Conservation (phyloP, 176 grass and related monocot genomes). For the Rhipidocladum racemiflorum region DNA sequence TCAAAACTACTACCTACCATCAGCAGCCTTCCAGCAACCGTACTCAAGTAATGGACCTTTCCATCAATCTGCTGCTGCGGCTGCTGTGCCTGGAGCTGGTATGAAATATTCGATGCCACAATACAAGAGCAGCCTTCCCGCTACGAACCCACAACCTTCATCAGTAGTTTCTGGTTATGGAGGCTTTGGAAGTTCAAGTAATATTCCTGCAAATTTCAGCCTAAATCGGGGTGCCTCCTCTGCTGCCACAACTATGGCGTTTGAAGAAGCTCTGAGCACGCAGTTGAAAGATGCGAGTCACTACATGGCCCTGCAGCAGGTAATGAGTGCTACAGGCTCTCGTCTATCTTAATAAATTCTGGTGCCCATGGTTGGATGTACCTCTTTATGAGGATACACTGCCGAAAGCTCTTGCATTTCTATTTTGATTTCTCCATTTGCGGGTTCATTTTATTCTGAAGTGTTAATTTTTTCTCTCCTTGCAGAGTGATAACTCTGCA, state of each 20-base stretch:
- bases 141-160: slow-evolving; percentile 55
- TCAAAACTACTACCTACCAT: slow-evolving; percentile 82
- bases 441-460: slow-evolving; percentile 14
- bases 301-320: slow-evolving; percentile 86
- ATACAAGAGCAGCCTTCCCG: slow-evolving; percentile 74
- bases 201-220: slow-evolving; percentile 65
- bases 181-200: slow-evolving; percentile 66
- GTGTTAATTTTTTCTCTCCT: neutral
- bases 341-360: neutral
- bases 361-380: neutral
- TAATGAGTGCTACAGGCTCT: slow-evolving; percentile 16
- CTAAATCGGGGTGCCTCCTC: slow-evolving; percentile 56
- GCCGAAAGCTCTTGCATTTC: neutral
- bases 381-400: neutral
- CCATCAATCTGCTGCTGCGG: slow-evolving; percentile 59
- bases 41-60: slow-evolving; percentile 77
- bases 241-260: slow-evolving; percentile 50
- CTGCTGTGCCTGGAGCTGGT: slow-evolving; percentile 58
- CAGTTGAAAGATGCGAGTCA: slow-evolving; percentile 83
- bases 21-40: slow-evolving; percentile 78
- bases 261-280: slow-evolving; percentile 72
- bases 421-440: neutral
- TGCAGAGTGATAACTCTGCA: slow-evolving; percentile 61
- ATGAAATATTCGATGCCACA: slow-evolving; percentile 83
- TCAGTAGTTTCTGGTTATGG: slow-evolving; percentile 58